Evolutionary conservation across 768 basidiomycete genomes (phyloP).

Genomic region (Gelatoporia subvermispora): DNA sequence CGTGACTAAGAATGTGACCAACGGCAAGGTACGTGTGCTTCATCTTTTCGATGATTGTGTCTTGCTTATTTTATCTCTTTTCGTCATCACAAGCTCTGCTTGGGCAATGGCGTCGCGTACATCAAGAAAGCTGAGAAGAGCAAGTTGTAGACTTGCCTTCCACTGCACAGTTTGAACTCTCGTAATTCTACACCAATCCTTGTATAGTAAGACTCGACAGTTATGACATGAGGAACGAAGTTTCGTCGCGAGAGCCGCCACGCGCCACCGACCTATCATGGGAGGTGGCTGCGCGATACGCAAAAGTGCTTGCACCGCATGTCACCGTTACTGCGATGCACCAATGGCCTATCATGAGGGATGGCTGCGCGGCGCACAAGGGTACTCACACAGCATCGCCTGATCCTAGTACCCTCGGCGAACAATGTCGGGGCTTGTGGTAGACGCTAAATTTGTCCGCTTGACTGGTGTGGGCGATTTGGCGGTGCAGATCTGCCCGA

Average conservation of each 20-base stretch:
- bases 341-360: too few species aligned
- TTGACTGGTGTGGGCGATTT: neutral
- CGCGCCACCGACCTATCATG: neutral
- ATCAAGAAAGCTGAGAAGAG: conserved; percentile 47
- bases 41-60: neutral
- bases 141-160: conserved; percentile 30
- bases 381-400: too few species aligned
- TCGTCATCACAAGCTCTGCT: conserved; percentile 32
- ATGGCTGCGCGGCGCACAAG: too few species aligned
- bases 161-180: neutral
- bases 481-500: neutral
- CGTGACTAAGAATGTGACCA: conserved; percentile 32
- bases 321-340: too few species aligned
- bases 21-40: conserved; percentile 31
- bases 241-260: neutral
- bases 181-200: neutral
- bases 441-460: too few species aligned
- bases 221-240: neutral
- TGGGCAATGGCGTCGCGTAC: conserved; percentile 63
- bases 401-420: too few species aligned
- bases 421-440: too few species aligned
- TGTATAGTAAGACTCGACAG: neutral
- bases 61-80: neutral
- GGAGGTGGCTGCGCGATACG: neutral
- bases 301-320: too few species aligned